A percentile compares a stretch with the other conserved stretches of the same genome.
Evolutionary conservation across 2,329 filamentous ascomycete genomes (phyloP).

Genomic region (Colletotrichum paranaense): DNA sequence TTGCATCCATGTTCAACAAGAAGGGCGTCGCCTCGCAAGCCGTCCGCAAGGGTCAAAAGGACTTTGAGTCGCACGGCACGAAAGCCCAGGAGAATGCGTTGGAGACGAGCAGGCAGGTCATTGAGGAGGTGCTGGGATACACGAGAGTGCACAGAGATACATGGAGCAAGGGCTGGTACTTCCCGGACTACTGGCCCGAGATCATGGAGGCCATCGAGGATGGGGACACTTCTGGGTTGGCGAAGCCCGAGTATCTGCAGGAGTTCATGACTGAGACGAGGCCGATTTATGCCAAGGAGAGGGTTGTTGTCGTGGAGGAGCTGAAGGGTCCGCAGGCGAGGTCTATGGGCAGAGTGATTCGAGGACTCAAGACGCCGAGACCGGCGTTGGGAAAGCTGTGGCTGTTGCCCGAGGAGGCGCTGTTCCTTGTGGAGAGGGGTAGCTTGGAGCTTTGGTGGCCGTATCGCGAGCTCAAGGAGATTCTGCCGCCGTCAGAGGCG

Average conservation of each 20-base stretch:
- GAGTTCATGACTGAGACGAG: slow-evolving; percentile 40
- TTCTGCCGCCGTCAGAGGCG: slow-evolving; percentile 50
- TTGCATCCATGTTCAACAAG: slow-evolving; percentile 64
- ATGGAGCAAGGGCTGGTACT: slow-evolving; percentile 79
- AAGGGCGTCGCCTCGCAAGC: slow-evolving; percentile 67
- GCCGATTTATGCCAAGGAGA: slow-evolving; percentile 51
- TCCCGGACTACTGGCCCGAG: slow-evolving; percentile 67
- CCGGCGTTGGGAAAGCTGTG: slow-evolving; percentile 75
- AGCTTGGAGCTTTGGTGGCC: slow-evolving; percentile 91
- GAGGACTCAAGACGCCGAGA: slow-evolving; percentile 63
- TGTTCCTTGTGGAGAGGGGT: slow-evolving; percentile 90
- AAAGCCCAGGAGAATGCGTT: slow-evolving; percentile 82
- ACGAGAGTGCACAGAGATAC: slow-evolving; percentile 79
- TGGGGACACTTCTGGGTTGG: slow-evolving; percentile 20
- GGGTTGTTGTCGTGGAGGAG: slow-evolving; percentile 76
- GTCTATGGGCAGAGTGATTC: slow-evolving; percentile 76
- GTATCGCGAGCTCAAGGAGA: slow-evolving; percentile 58
- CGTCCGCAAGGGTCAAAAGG: slow-evolving; percentile 94
- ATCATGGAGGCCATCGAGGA: slow-evolving; percentile 22
- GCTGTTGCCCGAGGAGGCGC: slow-evolving; percentile 90
- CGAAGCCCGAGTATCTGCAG: slow-evolving; percentile 29
- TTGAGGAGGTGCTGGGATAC: slow-evolving; percentile 87
- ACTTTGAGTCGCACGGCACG: slow-evolving; percentile 95
- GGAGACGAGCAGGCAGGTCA: slow-evolving; percentile 83
- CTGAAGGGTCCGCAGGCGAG: slow-evolving; percentile 79